Evolutionary conservation across 495 filamentous ascomycete species (phyloP).

Genomic region (Penicillium egyptiacum): DNA sequence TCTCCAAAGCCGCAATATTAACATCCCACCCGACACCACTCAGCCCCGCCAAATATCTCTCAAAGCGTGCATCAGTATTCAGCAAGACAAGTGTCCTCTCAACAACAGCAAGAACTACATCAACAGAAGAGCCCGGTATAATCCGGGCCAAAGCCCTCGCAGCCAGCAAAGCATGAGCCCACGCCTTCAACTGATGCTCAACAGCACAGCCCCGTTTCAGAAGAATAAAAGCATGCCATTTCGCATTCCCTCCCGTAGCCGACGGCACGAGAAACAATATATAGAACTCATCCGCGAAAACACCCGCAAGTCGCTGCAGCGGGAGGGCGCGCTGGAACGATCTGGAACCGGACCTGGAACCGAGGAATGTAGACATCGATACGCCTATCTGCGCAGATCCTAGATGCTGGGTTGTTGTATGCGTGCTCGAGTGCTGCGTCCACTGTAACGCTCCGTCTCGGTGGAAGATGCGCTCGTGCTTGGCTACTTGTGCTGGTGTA

Average conservation of each 20-base stretch:
- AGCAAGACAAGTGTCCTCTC: conserved; percentile 28
- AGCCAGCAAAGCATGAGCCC: conserved; percentile 68
- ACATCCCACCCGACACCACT: conserved; percentile 59
- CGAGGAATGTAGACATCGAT: conserved; percentile 33
- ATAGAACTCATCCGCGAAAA: conserved; percentile 37
- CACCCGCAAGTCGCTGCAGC: conserved; percentile 15
- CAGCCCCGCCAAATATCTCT: conserved; percentile 41
- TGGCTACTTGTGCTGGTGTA: conserved; percentile 61
- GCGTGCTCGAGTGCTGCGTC: conserved; percentile 22
- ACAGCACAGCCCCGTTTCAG: conserved; percentile 59
- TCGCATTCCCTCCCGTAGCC: neutral
- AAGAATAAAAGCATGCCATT: conserved; percentile 54
- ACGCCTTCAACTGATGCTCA: conserved; percentile 61
- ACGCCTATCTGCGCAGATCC: conserved; percentile 38
- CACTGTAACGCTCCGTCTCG: conserved; percentile 60
- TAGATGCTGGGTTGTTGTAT: conserved; percentile 10
- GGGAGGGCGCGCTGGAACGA: conserved; percentile 20
- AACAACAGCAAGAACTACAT: conserved; percentile 18
- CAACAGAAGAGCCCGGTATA: neutral
- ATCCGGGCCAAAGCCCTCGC: conserved; percentile 31
- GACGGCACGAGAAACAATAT: conserved; percentile 28
- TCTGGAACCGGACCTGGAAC: conserved; percentile 2
- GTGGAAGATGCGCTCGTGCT: conserved; percentile 71
- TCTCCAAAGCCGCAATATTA: conserved; percentile 58
- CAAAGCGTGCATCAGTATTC: conserved; percentile 41